Base-by-base conservation (phyloP, 768 basidiomycete genomes). In the Pleurotus pulmonarius region DNA sequence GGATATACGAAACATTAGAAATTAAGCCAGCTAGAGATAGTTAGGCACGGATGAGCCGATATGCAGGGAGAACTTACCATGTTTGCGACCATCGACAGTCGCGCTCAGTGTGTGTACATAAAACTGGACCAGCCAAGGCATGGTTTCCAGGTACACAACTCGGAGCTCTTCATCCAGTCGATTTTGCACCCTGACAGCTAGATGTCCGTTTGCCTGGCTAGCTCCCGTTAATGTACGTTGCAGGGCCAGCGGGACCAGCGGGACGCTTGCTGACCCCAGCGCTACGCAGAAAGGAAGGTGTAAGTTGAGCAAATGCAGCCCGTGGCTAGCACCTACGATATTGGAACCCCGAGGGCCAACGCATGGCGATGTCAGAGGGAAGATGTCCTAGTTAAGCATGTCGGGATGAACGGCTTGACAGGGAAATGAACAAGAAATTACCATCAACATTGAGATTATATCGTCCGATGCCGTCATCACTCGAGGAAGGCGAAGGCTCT, bases 41-140 rank as follows among this genome's bases (percentile, higher is more conserved):
- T 46, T 34, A 12, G 48, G 43, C 24, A 46, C 12, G 13, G 40
- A 55, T 41, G 24, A 25, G 49, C n/a, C 11, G 34, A 44, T 24
- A 48, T 56, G 15, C 25, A 16, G 29, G 44, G 55, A 41, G 24
- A 34, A 60, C 81, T 46, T 59, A 84, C 86, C 75, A 59, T 76
- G 74, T 18, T 67, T 52, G 9, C 67, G 63, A 5, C 81, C 83
- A 48, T 83, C 71, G 11, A 85, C 66, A 20, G 70, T 67, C 1
- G 84, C 71, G 16, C 72, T 68, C 51, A 96, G 71, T 5, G 94
- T 94, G 70, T 93, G 89, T 60, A 96, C 74, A 74, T 90, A 94
- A 47, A 92, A 86, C 57, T 92, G 88, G 38, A 98, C 77, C 64
- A 94, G 86, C 86, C 94, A 96, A 3, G 96, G 97, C 80, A 95